Evolutionary conservation across 495 filamentous ascomycete species (phyloP).

Genomic region (Tuber indicum): DNA sequence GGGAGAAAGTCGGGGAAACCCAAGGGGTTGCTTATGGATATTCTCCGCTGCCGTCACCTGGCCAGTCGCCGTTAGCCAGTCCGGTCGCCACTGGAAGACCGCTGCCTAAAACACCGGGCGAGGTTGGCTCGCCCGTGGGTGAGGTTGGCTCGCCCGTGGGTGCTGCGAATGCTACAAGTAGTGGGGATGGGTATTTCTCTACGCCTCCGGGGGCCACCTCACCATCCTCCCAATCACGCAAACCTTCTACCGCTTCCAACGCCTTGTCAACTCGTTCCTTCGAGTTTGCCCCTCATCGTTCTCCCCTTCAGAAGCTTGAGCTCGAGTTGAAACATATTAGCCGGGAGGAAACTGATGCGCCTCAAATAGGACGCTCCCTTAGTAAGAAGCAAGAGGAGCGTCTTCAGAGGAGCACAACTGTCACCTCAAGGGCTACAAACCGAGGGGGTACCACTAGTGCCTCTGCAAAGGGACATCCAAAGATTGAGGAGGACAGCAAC

Average conservation of each 20-base stretch:
- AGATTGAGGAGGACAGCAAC: slow-evolving; percentile 3
- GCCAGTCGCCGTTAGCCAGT: slow-evolving; percentile 5
- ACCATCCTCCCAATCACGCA: slow-evolving; percentile 20
- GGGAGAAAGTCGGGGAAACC: slow-evolving; percentile 6
- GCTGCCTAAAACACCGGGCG: not conserved
- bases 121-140: not conserved
- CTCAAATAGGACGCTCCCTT: slow-evolving; percentile 34
- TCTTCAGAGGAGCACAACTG: slow-evolving; percentile 31
- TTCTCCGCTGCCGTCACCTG: slow-evolving; percentile 9
- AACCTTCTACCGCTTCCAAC: slow-evolving; percentile 17
- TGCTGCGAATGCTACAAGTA: not conserved
- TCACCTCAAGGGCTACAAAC: slow-evolving; percentile 25
- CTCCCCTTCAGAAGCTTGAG: slow-evolving; percentile 87
- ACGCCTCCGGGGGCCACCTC: slow-evolving; percentile 10
- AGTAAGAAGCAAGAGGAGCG: slow-evolving; percentile 38
- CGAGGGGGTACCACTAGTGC: slow-evolving; percentile 14
- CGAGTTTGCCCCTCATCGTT: slow-evolving; percentile 47
- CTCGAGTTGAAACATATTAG: slow-evolving; percentile 78
- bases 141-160: not conserved
- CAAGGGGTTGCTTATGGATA: slow-evolving; percentile 16
- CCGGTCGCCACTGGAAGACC: not conserved
- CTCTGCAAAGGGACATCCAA: slow-evolving; percentile 7
- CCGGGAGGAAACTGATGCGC: slow-evolving; percentile 75
- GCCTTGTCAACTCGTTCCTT: slow-evolving; percentile 21
- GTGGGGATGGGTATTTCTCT: slow-evolving; percentile 15